These are phyloP conservation scores for Naganishia randhawae DNA, from an alignment of 768 basidiomycete genomes.

Conservation along the genomic window DNA sequence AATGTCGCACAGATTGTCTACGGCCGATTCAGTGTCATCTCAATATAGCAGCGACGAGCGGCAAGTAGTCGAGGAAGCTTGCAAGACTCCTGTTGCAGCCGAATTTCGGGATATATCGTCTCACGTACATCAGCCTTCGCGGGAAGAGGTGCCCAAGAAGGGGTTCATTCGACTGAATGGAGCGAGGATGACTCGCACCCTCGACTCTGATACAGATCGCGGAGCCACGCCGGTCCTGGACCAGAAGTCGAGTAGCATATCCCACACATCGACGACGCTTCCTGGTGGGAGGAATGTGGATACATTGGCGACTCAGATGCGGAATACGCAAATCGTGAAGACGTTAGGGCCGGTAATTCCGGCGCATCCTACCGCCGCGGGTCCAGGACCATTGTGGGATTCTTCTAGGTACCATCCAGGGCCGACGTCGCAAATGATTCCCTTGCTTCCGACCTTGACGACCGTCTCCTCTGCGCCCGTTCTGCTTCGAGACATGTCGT, in stretches of 20 bases:
- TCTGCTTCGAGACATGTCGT: neutral
- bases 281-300: neutral
- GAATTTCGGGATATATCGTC: neutral
- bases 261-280: neutral
- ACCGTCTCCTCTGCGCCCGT: constrained; percentile 4
- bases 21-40: neutral
- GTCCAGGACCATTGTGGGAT: neutral
- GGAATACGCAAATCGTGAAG: neutral
- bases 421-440: constrained; percentile 17
- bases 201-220: neutral
- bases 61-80: neutral
- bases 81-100: neutral
- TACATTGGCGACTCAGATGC: neutral
- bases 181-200: constrained; percentile 11
- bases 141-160: neutral
- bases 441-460: constrained; percentile 1
- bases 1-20: constrained; percentile 2
- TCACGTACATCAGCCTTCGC: neutral
- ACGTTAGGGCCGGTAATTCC: neutral
- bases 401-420: neutral
- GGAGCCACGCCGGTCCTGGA: neutral
- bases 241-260: neutral
- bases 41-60: neutral
- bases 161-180: constrained; percentile 8
- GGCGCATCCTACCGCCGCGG: neutral